Evolutionary conservation across 176 grass and related monocot genomes (phyloP).

Genomic region (Oryza australiensis): DNA sequence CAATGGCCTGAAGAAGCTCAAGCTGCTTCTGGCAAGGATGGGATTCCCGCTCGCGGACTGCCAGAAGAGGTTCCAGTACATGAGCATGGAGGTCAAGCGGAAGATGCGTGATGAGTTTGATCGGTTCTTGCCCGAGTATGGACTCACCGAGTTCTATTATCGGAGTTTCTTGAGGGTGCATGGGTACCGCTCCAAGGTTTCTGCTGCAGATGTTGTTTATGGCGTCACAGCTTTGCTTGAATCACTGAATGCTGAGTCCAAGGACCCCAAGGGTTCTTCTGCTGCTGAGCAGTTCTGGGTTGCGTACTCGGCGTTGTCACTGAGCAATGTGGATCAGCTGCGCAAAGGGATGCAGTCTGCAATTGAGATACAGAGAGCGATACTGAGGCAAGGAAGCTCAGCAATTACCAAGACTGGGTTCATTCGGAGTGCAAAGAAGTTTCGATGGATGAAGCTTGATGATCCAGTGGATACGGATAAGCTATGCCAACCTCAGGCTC

Average conservation of each 20-base stretch:
- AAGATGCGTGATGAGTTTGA: conserved; percentile 91
- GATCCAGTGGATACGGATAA: conserved; percentile 66
- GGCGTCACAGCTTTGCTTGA: conserved; percentile 81
- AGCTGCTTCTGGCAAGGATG: conserved; percentile 88
- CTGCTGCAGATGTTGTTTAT: conserved; percentile 92
- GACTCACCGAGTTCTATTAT: conserved; percentile 88
- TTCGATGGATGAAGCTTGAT: conserved; percentile 86
- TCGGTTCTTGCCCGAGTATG: conserved; percentile 81
- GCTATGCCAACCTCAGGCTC: conserved; percentile 75
- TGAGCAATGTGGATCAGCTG: conserved; percentile 70
- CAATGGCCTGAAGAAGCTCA: conserved; percentile 91
- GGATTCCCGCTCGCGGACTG: conserved; percentile 81
- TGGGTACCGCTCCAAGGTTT: conserved; percentile 76
- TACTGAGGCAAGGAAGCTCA: conserved; percentile 84
- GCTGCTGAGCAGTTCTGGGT: conserved; percentile 75
- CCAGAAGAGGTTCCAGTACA: conserved; percentile 94
- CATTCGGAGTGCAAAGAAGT: conserved; percentile 78
- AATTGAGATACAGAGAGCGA: conserved; percentile 80
- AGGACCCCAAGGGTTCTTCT: conserved; percentile 45
- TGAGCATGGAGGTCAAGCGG: conserved; percentile 89
- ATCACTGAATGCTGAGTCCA: conserved; percentile 20
- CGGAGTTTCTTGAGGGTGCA: conserved; percentile 80
- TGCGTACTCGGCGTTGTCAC: conserved; percentile 74
- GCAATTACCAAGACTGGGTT: conserved; percentile 82
- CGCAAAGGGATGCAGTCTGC: conserved; percentile 79